Base-by-base conservation (phyloP, 1,284 basidiomycete species). In the Ceratobasidium theobromae region DNA sequence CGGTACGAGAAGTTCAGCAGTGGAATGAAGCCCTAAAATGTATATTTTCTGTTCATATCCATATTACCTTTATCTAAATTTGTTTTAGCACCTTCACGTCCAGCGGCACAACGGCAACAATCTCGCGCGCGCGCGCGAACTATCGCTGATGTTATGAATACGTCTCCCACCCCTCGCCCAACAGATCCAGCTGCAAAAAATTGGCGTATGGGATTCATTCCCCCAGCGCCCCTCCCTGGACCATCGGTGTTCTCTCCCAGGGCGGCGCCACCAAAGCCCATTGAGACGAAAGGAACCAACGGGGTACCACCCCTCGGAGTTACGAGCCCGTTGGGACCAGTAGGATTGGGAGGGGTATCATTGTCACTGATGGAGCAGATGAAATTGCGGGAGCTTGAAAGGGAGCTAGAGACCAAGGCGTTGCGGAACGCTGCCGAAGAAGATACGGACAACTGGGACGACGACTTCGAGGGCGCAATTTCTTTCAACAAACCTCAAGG, bases 21-120 rank as follows among this genome's bases (percentile, higher is more conserved):
- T 99, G 95, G 95, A 99, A 99, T 73, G 92, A 98, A 75, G 95
- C 95, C 0, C 78, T 99, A 65, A 95, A 88, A 79, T 95, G 90
- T 93, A 75, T 71, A 84, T 77, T 5, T 25, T 28, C 69, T 33
- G 49, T 69, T 41, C 64, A 53, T 70, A 28, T 69, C 54, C 38
- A 65, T 51, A 23, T 70, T 84, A 84, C 25, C 85, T 82, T 49
- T 79, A 83, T 35, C 79, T 84, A 40, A 28, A 41, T 57, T 32
- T 8, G 28, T 3, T 25, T n/a, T 27, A 70, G 69, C 69, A 25
- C 69, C 69, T 6, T 54, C 69, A 16, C 69, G 69, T n/a, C 62
- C 60, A n/a, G 27, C 41, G 3, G 53, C 45, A 4, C 46, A 51
- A 41, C 58, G 58, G 18, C 58, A 64, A 52, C 38, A 48, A 11